Evolutionary conservation across 768 basidiomycete species (phyloP), one percentile per base, ranked within the genome.

Genomic region (Paxillus ammoniavirescens): DNA sequence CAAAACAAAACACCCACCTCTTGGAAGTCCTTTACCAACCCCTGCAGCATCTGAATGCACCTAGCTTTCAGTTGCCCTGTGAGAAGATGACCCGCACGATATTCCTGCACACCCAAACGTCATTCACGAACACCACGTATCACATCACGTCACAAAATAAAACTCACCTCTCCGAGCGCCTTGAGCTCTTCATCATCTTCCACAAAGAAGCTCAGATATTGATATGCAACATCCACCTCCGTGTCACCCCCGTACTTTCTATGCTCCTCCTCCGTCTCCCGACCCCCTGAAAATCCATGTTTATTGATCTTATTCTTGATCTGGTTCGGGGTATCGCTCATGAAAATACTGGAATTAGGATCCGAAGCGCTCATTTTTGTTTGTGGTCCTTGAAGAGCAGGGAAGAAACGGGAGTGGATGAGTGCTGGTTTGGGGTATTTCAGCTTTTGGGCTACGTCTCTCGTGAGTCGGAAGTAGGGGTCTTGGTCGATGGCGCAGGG

Each of bases 291-390:
- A 73, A 98, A 99, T 2, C 93, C 97, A 64, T 99, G 93, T 61
- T 79, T 85, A 68, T 93, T 97, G 65, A 99, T 83, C 77, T 99
- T 99, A 69, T 93, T 97, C 76, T 97, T 96, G 74, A 99, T 98
- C 72, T 95, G 91, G 52, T 83, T 84, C 4, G 85, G 77, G 54
- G 89, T 91, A 69, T 99, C 97, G 31, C 80, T 92, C 96, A 99
- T 98, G 77, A 82, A 98, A 61, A 99, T 95, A 59, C 91, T 91
- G 59, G 88, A 91, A 72, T 94, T 96, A 18, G 84, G 77, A 70
- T 96, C 89, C 47, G 91, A 94, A 5, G 97, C 97, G 69, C 94
- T 97, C 97, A 99, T 99, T 76, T 99, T 99, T 35, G 93, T 96
- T 71, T 97, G 93, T 2, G 97, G 91, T 41, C 97, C 97, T 72